A percentile compares a stretch with the other conserved stretches of the same genome.
Evolutionary conservation across 192 early-diverging fungal species (phyloP).

Genomic region (Gigaspora rosea): DNA sequence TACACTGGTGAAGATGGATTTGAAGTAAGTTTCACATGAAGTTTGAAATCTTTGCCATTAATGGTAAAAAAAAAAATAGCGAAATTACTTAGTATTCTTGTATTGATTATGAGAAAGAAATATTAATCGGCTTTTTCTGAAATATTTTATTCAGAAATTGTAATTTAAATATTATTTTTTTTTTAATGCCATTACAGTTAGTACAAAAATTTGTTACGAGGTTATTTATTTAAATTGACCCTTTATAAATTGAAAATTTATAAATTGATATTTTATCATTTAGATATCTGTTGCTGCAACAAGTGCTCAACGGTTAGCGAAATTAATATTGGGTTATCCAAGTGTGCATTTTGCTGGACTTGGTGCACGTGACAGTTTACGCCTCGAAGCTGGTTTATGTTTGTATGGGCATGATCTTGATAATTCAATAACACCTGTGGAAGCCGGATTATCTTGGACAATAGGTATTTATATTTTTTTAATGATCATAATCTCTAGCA

Average conservation of each 20-base stretch:
- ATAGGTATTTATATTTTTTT: conserved; percentile 59
- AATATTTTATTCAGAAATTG: too few relatives aligned
- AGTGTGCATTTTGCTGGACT: conserved; percentile 91
- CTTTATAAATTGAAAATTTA: not conserved
- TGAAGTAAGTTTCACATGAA: conserved; percentile 58
- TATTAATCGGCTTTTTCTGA: too few relatives aligned
- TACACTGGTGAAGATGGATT: conserved; percentile 99
- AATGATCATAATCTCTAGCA: not conserved
- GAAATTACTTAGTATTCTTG: not conserved
- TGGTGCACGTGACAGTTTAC: conserved; percentile 91
- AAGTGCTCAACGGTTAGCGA: conserved; percentile 51
- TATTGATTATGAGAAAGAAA: not conserved
- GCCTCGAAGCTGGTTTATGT: conserved; percentile 96
- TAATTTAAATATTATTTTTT: too few relatives aligned
- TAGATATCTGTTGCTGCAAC: conserved; percentile 50
- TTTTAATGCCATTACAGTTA: too few relatives aligned
- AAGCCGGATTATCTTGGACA: conserved; percentile 94
- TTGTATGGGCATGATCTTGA: conserved; percentile 96
- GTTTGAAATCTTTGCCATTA: too few relatives aligned
- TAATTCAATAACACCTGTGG: conserved; percentile 89
- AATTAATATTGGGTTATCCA: conserved; percentile 65
- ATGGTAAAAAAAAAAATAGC: too few relatives aligned
- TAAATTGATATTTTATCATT: conserved; percentile 84
- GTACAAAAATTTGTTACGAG: too few relatives aligned
- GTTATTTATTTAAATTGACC: not conserved